Base-by-base conservation (phyloP, 441 rosid species). In the Iberis amara region DNA sequence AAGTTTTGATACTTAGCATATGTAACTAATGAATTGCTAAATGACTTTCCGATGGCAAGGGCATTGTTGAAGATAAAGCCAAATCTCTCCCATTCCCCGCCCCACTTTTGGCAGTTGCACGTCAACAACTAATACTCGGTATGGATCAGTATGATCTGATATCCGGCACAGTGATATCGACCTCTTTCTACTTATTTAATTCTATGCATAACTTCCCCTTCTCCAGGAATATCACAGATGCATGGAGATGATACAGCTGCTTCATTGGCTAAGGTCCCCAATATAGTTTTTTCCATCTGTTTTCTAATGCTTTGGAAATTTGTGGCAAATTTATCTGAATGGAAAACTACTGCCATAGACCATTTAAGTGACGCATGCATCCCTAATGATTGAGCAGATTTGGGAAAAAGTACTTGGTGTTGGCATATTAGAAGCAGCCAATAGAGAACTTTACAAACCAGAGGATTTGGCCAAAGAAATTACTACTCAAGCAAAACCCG, bases 41-140 rank as follows among this genome's bases (percentile, higher is more conserved):
- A 49, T 60, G 52, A 55, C 40, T 32, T 52, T 62, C 43, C 3
- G 49, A 65, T 73, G 71, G 67, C 57, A 63, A 92, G 99, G 92
- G 86, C 21, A 36, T 52, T 57, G 77, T 80, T 66, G 59, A 81
- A 73, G 82, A 79, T 65, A 71, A 66, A 76, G 96, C 96, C 64
- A 92, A 86, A 64, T 73, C 68, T 5, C 81, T 84, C 36, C 56
- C 74, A 41, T 92, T 92, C 71, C 96, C 96, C 66, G 79, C 79
- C 72, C 96, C 90, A 24, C 86, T 92, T 64, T 65, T 80, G 66
- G 80, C 96, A 33, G 76, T 76, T 75, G 88, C 95, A 57, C 79
- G 84, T 68, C 95, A 86, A 68, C 96, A 86, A 62, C 78, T 92
- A 51, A 74, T 83, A 70, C 81, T 73, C 46, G 97, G 99, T 92